A percentile compares a stretch with the other conserved stretches of the same genome.
Conservation (phyloP, 2,329 filamentous ascomycete genomes). For the Didymella exigua region DNA sequence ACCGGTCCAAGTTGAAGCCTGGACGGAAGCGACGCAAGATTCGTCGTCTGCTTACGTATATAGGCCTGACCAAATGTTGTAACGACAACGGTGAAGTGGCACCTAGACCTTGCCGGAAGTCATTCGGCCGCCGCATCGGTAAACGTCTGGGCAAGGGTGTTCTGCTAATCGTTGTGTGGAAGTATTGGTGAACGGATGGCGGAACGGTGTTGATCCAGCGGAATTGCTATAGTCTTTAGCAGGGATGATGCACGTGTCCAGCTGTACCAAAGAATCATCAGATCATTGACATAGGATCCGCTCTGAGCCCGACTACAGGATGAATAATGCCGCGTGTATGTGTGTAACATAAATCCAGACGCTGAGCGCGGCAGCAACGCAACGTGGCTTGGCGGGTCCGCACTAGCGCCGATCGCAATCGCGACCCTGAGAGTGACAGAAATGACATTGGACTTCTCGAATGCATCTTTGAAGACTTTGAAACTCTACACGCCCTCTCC, state of each 20-base stretch:
- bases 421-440: not conserved
- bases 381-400: slow-evolving; percentile 12
- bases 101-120: not conserved
- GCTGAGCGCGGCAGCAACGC: not conserved
- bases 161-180: not conserved
- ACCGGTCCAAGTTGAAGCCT: not conserved
- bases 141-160: not conserved
- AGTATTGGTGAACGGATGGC: not conserved
- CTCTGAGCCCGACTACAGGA: too few relatives aligned
- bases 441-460: not conserved
- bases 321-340: not conserved
- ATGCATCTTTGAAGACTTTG: not conserved
- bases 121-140: not conserved
- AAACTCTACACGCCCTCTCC: not conserved
- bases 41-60: not conserved
- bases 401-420: slow-evolving; percentile 7
- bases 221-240: too few relatives aligned
- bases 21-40: not conserved
- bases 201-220: too few relatives aligned
- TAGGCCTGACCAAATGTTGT: not conserved
- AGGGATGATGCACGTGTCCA: not conserved
- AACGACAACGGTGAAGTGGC: not conserved
- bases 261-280: too few relatives aligned
- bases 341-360: not conserved
- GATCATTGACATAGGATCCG: too few relatives aligned